These are phyloP conservation scores for Wallacemonas collosoma DNA, from an alignment of 208 protist genomes.

Conservation along the genomic window DNA sequence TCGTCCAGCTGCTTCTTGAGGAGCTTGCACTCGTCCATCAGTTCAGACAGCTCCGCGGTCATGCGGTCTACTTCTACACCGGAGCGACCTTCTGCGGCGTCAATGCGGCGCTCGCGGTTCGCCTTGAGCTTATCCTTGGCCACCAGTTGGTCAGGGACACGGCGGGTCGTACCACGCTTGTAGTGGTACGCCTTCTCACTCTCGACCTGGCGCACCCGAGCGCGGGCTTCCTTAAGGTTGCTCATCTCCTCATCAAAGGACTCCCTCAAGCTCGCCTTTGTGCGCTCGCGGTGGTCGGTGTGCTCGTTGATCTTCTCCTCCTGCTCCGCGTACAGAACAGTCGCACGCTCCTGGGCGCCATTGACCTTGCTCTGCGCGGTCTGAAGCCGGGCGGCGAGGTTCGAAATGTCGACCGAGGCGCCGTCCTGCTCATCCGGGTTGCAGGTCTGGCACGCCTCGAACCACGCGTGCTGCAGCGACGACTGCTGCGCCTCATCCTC, in stretches of 20 bases:
- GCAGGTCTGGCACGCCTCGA: conserved; percentile 40
- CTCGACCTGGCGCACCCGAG: conserved; percentile 56
- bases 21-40: conserved; percentile 70
- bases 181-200: conserved; percentile 72
- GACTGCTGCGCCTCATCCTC: conserved; percentile 75
- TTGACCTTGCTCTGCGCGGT: conserved; percentile 36
- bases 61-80: conserved; percentile 47
- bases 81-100: conserved; percentile 47
- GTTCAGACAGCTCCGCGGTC: conserved; percentile 51
- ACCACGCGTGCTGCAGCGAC: conserved; percentile 53
- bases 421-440: conserved; percentile 59
- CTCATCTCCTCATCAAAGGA: conserved; percentile 71
- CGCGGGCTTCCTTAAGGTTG: conserved; percentile 50
- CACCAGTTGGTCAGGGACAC: conserved; percentile 25
- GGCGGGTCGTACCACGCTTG: conserved; percentile 66
- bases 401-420: conserved; percentile 42
- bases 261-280: conserved; percentile 52
- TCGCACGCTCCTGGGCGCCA: conserved; percentile 33
- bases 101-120: conserved; percentile 50
- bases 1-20: conserved; percentile 70
- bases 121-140: conserved; percentile 38
- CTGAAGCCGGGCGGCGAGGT: conserved; percentile 48
- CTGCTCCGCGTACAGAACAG: conserved; percentile 48
- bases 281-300: conserved; percentile 69
- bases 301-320: conserved; percentile 72